Conservation (phyloP, 106 monocot species). For the Platanthera guangdongensis region DNA sequence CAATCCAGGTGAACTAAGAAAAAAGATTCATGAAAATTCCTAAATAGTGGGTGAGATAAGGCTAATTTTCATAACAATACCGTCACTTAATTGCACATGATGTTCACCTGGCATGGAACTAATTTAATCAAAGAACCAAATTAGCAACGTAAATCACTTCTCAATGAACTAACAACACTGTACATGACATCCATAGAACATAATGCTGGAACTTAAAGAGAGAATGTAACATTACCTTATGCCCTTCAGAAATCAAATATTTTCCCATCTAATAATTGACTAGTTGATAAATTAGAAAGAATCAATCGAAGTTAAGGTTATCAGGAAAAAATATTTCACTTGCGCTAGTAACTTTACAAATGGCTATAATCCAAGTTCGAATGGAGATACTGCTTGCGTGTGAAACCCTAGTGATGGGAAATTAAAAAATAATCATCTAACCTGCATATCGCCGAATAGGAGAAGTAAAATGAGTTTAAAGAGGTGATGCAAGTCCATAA, state of each 20-base stretch:
- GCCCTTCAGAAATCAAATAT: background rate
- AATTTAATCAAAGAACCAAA: no score
- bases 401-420: background rate
- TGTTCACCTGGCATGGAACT: no score
- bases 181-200: background rate
- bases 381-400: background rate
- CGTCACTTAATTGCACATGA: no score
- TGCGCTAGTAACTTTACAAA: background rate
- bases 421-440: constrained; percentile 10
- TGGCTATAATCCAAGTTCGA: background rate
- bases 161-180: no score
- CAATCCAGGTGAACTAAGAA: no score
- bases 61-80: no score
- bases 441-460: constrained; percentile 99
- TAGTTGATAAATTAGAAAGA: background rate
- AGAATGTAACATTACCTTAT: background rate
- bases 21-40: no score
- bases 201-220: background rate
- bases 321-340: background rate
- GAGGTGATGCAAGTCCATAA: constrained; percentile 89
- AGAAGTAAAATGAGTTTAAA: constrained; percentile 98
- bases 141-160: no score
- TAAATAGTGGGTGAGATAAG: no score
- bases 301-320: background rate
- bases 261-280: background rate